Evolutionary conservation across 805 yeast species (phyloP), one percentile per base, ranked within the genome.

Genomic region (Starmerella scarabaei): DNA sequence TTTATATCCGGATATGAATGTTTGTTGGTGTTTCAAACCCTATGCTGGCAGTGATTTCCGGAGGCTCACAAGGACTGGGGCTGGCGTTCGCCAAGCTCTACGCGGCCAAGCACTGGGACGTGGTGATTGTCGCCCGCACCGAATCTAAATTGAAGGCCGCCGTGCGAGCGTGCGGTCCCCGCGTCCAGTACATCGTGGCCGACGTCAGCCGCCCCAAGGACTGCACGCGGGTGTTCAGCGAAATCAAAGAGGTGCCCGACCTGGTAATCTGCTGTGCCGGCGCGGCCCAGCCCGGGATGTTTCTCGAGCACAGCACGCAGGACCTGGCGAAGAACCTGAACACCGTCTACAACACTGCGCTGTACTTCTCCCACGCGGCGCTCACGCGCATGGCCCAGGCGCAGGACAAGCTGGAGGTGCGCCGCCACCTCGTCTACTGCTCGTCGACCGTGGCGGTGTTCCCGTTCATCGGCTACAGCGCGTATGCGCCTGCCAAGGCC

Each of bases 51-150:
- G 68, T 88, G 15, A 68, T 88, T n/a, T 73, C 94, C 0, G 98
- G 98, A 3, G 97, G 84, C 0, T 84, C 95, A 0, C 98, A 88
- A 54, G 98, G 98, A 0, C 64, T 88, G 1, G 98, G 98, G 0
- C 75, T 75, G 3, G 81, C 79, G 29, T 59, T 88, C 41, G 94
- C 93, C 0, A 62, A 64, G 31, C 66, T 70, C 40, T 62, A 77
- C 34, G 72, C 68, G 41, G 44, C 65, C 2, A 50, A 55, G 16
- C 76, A 78, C 3, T 80, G 85, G 28, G 68, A 72, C 38, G 81
- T 86, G 1, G 63, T 80, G 1, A 60, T 91, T 16, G 79, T 86
- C 11, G 84, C 96, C 1, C 67, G 98, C 48, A 78, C 88, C 0
- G 76, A 69, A 44, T 37, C 67, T 4, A 78, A 76, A 50, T 64